These are phyloP conservation scores for Boletellus sp. DNA, from an alignment of 1,284 basidiomycete species.

Conservation along the genomic window DNA sequence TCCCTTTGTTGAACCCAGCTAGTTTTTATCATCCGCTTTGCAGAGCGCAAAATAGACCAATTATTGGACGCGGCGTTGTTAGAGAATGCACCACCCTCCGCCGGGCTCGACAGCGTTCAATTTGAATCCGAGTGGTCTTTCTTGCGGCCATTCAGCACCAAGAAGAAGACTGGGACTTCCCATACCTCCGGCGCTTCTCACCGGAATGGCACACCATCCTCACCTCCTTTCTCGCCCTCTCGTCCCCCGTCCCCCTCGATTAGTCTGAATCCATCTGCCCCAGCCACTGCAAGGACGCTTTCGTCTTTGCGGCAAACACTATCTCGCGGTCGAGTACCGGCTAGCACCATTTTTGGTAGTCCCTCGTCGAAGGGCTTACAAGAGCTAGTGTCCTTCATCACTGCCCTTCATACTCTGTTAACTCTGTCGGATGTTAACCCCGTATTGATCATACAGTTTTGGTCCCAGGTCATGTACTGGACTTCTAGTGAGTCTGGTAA, in stretches of 20 bases:
- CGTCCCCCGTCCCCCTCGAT: conserved; percentile 49
- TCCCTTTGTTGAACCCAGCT: conserved; percentile 8
- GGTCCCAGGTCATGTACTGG: conserved; percentile 96
- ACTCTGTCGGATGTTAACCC: conserved; percentile 91
- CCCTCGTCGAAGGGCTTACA: conserved; percentile 51
- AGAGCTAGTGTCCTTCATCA: conserved; percentile 79
- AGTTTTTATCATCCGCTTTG: conserved; percentile 95
- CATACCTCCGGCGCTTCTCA: conserved; percentile 33
- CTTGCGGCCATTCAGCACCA: conserved; percentile 70
- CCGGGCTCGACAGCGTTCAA: conserved; percentile 78
- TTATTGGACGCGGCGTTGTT: conserved; percentile 82
- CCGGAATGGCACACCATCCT: conserved; percentile 36
- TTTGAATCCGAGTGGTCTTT: conserved; percentile 98
- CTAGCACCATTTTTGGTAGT: conserved; percentile 49
- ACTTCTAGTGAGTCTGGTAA: conserved; percentile 59
- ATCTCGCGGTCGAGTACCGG: conserved; percentile 44
- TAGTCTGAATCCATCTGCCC: conserved; percentile 34
- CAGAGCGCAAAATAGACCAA: conserved; percentile 85
- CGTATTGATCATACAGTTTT: conserved; percentile 83
- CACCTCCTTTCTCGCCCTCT: conserved; percentile 41
- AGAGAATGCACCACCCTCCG: conserved; percentile 78
- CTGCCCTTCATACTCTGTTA: conserved; percentile 84
- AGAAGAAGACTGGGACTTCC: conserved; percentile 54
- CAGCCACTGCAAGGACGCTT: conserved; percentile 49
- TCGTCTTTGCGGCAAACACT: conserved; percentile 64